A percentile compares a stretch with the other conserved stretches of the same genome.
Conservation (phyloP, 352 stramenopile species). For the Globisporangium splendens region DNA sequence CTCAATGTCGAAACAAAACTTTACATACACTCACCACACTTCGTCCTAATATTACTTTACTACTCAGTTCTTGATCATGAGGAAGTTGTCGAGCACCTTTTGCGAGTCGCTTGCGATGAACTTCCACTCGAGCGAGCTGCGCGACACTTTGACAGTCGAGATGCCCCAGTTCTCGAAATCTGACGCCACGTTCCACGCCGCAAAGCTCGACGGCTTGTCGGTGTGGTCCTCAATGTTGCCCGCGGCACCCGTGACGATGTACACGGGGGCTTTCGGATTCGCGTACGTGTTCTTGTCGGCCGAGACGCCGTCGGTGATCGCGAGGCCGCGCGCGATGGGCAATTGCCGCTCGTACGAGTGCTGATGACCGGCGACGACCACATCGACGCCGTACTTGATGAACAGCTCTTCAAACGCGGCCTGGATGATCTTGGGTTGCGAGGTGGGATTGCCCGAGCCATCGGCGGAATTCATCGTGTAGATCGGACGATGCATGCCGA, state of each 20-base stretch:
- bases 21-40: no score
- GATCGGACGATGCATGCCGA: constrained; percentile 39
- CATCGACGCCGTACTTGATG: constrained; percentile 82
- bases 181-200: constrained; percentile 25
- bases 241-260: constrained; percentile 30
- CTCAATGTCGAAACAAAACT: no score
- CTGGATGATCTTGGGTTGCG: constrained; percentile 20
- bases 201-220: constrained; percentile 8
- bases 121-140: constrained; percentile 29
- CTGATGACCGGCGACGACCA: constrained; percentile 81
- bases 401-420: constrained; percentile 74
- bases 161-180: constrained; percentile 34
- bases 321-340: constrained; percentile 31
- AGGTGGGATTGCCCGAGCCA: background rate
- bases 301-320: constrained; percentile 25
- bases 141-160: constrained; percentile 25
- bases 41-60: no score
- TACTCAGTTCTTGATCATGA: constrained; percentile 25
- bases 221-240: constrained; percentile 21
- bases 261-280: constrained; percentile 32
- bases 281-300: constrained; percentile 25
- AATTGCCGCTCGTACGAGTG: constrained; percentile 84
- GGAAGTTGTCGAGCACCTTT: constrained; percentile 28
- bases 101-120: constrained; percentile 27
- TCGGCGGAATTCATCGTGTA: background rate